Evolutionary conservation across 805 yeast genomes (phyloP), one percentile per base, ranked within the genome.

Genomic region (Candida piceae): DNA sequence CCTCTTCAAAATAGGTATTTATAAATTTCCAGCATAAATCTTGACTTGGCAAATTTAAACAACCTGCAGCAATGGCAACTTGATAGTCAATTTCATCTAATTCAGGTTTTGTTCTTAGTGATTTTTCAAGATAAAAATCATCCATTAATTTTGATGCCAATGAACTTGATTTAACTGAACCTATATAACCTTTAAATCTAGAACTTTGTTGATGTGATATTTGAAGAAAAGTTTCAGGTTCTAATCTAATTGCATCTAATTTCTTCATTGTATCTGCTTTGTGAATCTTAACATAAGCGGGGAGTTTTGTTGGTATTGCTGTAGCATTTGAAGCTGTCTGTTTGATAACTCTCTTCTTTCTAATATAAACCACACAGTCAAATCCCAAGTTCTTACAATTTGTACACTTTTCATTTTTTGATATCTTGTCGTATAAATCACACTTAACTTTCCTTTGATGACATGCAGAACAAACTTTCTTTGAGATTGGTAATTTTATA

Each of bases 371-470:
- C 83, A 78, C 86, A 54, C 84, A 76, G 5, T 80, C 78, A 56
- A 79, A 79, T 1, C 83, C 76, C 32, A 74, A 29, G 17, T 42
- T 43, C 15, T 28, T 15, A 23, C 46, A 42, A 25, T 42, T 33
- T 9, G 35, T 17, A 50, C 80, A 75, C 3, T 79, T 79, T 55
- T 69, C 67, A 16, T 22, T 31, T 9, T 22, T 18, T n/a, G 42
- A 38, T n/a, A 20, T 22, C 26, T 42, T 70, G 69, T 34, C 64
- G 59, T 16, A 67, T 79, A 21, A 79, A 49, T 78, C 84, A 58
- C 89, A 81, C 15, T 86, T 69, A 9, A 81, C 87, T 48, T 81
- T 81, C 24, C 88, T 64, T 5, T 78, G 69, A 39, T 83, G 79
- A 53, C 88, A 82, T 16, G 80, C 83, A 23, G 72, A 75, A 52